These are phyloP conservation scores for Pleurotus tuber-regium DNA, from an alignment of 768 basidiomycete species.

Conservation along the genomic window DNA sequence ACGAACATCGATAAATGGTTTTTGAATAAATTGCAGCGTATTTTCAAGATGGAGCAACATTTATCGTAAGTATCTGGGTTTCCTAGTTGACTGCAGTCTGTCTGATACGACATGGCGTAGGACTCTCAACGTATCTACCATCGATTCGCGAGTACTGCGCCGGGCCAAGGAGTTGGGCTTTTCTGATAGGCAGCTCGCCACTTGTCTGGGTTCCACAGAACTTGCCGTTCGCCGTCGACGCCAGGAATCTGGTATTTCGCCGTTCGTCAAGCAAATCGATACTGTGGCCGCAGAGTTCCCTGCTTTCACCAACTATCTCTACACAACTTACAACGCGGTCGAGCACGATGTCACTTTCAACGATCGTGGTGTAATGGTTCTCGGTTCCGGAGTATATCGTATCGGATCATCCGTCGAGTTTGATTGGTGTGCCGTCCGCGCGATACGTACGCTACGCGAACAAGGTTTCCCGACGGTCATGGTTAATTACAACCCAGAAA, in stretches of 20 bases:
- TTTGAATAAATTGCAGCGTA: slow-evolving; percentile 81
- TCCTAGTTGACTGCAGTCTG: background rate
- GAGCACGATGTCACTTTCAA: slow-evolving; percentile 90
- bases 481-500: slow-evolving; percentile 99
- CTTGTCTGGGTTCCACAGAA: slow-evolving; percentile 83
- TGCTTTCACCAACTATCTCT: slow-evolving; percentile 97
- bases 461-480: slow-evolving; percentile 93
- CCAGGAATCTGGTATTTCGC: slow-evolving; percentile 77
- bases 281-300: slow-evolving; percentile 99
- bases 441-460: slow-evolving; percentile 94
- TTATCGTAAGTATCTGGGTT: slow-evolving; percentile 60
- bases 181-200: slow-evolving; percentile 89
- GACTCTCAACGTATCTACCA: slow-evolving; percentile 58
- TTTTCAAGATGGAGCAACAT: slow-evolving; percentile 75
- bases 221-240: slow-evolving; percentile 89
- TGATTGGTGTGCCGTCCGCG: slow-evolving; percentile 99
- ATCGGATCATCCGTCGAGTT: slow-evolving; percentile 99
- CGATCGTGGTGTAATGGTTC: slow-evolving; percentile 94
- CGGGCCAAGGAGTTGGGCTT: slow-evolving; percentile 94
- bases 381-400: slow-evolving; percentile 97
- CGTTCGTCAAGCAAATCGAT: slow-evolving; percentile 98
- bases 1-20: slow-evolving; percentile 99
- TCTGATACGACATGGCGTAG: slow-evolving; percentile 32
- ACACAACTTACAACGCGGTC: slow-evolving; percentile 96
- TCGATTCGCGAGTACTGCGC: slow-evolving; percentile 61